These are phyloP conservation scores for Candida multigemmis DNA, from an alignment of 805 yeast genomes.

Conservation along the genomic window DNA sequence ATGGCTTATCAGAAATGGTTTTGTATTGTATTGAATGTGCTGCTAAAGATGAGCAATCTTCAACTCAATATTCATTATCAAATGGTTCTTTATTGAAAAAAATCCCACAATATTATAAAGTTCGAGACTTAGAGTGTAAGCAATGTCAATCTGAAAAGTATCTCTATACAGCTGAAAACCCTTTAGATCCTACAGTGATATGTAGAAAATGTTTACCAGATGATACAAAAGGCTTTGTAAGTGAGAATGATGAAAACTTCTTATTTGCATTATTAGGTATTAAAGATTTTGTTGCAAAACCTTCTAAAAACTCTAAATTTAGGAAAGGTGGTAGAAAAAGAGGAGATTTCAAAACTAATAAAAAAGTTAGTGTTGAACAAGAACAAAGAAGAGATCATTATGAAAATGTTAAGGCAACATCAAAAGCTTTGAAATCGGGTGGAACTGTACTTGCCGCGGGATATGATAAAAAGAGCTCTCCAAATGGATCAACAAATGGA, in stretches of 20 bases:
- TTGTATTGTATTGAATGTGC: slow-evolving; percentile 40
- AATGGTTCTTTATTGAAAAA: slow-evolving; percentile 49
- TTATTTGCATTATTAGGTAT: slow-evolving; percentile 40
- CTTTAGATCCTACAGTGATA: slow-evolving; percentile 14
- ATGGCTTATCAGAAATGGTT: slow-evolving; percentile 47
- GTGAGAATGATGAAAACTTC: slow-evolving; percentile 40
- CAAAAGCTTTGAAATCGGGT: slow-evolving; percentile 25
- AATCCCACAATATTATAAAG: slow-evolving; percentile 37
- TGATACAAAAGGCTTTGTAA: slow-evolving; percentile 16
- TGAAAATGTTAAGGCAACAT: slow-evolving; percentile 19
- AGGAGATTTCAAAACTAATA: slow-evolving; percentile 17
- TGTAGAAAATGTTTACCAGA: slow-evolving; percentile 36
- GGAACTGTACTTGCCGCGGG: slow-evolving; percentile 32
- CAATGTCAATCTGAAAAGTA: slow-evolving; percentile 34
- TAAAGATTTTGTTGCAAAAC: slow-evolving; percentile 29
- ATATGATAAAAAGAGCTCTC: too few relatives aligned
- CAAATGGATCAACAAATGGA: too few relatives aligned
- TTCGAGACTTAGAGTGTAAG: slow-evolving; percentile 42
- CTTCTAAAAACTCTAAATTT: slow-evolving; percentile 10
- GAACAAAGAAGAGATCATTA: slow-evolving; percentile 31
- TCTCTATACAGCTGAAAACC: slow-evolving; percentile 23
- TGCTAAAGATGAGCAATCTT: slow-evolving; percentile 32
- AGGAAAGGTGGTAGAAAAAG: slow-evolving; percentile 23
- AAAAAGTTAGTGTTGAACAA: slow-evolving; percentile 7
- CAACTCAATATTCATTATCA: slow-evolving; percentile 40